Percentiles rank a stretch among this genome's conserved stretches.
Evolutionary conservation across 1,284 basidiomycete species (phyloP).

Genomic region (Butyriboletus appendiculatus): DNA sequence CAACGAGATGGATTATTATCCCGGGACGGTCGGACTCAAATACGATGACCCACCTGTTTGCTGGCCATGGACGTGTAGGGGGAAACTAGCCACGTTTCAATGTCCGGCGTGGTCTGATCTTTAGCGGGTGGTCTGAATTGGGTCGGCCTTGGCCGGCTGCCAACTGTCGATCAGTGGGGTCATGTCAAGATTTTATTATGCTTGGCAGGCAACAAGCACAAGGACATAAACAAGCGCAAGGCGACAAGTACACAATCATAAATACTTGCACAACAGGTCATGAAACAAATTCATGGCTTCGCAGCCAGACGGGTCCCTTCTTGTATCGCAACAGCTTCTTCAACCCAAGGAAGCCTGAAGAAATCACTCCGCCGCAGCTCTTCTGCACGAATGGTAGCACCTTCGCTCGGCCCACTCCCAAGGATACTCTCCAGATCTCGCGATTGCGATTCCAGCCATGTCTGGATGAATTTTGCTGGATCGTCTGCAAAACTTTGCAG

Average conservation of each 20-base stretch:
- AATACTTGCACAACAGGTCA: background rate
- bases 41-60: conserved; percentile 48
- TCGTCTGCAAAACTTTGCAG: conserved; percentile 81
- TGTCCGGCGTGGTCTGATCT: conserved; percentile 16
- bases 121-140: conserved; percentile 14
- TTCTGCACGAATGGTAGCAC: conserved; percentile 79
- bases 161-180: conserved; percentile 12
- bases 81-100: background rate
- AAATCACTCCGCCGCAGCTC: conserved; percentile 88
- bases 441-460: conserved; percentile 90
- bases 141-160: conserved; percentile 16
- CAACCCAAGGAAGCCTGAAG: conserved; percentile 89
- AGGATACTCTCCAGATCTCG: conserved; percentile 88
- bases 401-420: conserved; percentile 84
- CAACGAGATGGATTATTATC: background rate
- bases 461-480: conserved; percentile 82
- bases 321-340: conserved; percentile 62
- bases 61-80: conserved; percentile 47
- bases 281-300: conserved; percentile 30
- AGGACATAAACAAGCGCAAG: background rate
- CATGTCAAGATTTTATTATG: background rate
- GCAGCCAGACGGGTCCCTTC: conserved; percentile 53
- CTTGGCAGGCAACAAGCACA: conserved; percentile 2
- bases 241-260: background rate
- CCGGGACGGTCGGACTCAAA: background rate